Conservation (phyloP, 2,329 filamentous ascomycete species). For the Alternaria hordeiaustralica region DNA sequence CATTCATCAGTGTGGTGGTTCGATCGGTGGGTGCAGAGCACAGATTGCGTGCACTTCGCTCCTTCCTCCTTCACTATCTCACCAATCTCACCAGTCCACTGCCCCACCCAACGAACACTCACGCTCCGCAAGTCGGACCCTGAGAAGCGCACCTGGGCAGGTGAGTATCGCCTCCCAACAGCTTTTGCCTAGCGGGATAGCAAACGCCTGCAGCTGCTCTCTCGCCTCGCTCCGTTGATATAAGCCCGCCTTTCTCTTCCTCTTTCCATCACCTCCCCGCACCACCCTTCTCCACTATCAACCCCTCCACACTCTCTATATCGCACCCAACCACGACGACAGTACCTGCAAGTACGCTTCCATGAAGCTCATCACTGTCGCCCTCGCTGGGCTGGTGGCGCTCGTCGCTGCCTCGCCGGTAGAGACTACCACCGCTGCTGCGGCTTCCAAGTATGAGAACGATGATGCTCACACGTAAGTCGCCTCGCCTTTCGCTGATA, state of each 20-base stretch:
- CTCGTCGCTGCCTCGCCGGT: conserved; percentile 1
- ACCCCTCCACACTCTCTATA: background rate
- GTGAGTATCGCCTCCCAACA: background rate
- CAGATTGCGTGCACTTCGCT: background rate
- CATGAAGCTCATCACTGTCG: conserved; percentile 12
- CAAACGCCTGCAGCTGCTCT: background rate
- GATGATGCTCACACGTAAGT: background rate
- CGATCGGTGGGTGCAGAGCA: background rate
- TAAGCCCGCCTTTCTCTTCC: background rate
- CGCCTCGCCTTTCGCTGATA: background rate
- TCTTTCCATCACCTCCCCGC: background rate
- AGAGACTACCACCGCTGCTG: background rate
- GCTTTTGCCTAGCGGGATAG: background rate
- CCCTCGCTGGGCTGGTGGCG: conserved; percentile 7
- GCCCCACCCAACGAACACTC: background rate
- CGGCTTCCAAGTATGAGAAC: background rate
- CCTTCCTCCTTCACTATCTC: conserved; percentile 1
- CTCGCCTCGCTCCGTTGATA: background rate
- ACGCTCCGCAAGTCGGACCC: background rate
- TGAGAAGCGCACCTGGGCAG: background rate
- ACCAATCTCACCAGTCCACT: background rate
- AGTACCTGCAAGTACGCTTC: background rate
- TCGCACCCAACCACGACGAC: background rate
- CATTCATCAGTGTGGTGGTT: background rate
- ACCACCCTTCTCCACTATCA: background rate